phyloP scores from a whole-genome alignment of 2,329 filamentous ascomycete genomes.

The Chaetomiaceae sp. region DNA sequence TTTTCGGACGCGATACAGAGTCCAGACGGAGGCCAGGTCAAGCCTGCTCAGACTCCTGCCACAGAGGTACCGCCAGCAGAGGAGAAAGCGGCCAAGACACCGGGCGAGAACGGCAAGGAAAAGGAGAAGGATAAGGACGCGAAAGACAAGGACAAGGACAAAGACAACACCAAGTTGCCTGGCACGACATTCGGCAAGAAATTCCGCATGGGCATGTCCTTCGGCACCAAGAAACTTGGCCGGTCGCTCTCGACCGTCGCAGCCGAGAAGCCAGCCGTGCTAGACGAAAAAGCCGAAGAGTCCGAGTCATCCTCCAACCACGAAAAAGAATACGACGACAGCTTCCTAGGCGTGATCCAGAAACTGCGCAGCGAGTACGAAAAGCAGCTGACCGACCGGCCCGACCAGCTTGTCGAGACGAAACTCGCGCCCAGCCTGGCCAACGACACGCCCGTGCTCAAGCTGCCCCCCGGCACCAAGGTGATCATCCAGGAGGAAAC shows the following conservation, averaged over 20 bases:
- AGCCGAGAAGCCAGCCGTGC: constrained; percentile 63
- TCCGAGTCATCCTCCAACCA: constrained; percentile 58
- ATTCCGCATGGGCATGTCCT: constrained; percentile 70
- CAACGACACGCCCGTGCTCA: constrained; percentile 69
- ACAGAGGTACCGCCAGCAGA: constrained; percentile 21
- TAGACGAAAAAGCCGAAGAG: constrained; percentile 71
- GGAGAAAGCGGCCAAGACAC: constrained; percentile 30
- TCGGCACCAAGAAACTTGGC: constrained; percentile 77
- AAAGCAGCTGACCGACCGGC: constrained; percentile 52
- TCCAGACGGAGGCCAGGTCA: constrained; percentile 40
- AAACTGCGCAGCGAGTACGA: constrained; percentile 69
- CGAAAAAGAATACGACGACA: constrained; percentile 70
- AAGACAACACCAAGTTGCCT: constrained; percentile 49
- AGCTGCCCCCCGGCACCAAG: constrained; percentile 60
- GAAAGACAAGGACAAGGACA: constrained; percentile 41
- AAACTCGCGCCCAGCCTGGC: constrained; percentile 63
- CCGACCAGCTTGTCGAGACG: constrained; percentile 51
- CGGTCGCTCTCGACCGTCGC: constrained; percentile 60
- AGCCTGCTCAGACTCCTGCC: constrained; percentile 43
- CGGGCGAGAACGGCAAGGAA: constrained; percentile 42
- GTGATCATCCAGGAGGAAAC: constrained; percentile 66
- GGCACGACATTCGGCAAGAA: constrained; percentile 70
- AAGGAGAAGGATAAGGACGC: constrained; percentile 37
- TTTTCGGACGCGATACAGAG: constrained; percentile 60
- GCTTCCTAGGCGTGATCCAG: constrained; percentile 65